phyloP scores from a whole-genome alignment of 805 yeast species.

The Tetrapisispora fleetii region DNA sequence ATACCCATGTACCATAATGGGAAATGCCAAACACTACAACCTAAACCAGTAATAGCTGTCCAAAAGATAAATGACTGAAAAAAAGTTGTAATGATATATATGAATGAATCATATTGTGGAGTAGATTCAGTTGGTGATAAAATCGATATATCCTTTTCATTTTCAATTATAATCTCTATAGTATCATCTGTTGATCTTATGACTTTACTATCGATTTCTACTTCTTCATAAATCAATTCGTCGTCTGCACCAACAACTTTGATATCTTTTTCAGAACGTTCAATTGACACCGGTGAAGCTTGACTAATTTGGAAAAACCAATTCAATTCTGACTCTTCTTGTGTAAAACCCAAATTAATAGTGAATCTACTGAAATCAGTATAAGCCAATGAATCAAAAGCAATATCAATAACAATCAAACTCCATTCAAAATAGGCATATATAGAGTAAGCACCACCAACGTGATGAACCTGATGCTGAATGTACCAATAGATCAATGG shows the following conservation, averaged over 20 bases:
- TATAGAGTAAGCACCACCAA: conserved; percentile 90
- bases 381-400: conserved; percentile 73
- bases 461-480: conserved; percentile 80
- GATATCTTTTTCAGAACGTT: not conserved
- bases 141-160: conserved; percentile 13
- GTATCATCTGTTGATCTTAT: conserved; percentile 10
- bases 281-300: not conserved
- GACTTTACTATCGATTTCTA: not conserved
- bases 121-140: conserved; percentile 6
- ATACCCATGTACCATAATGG: conserved; percentile 98
- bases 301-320: conserved; percentile 10
- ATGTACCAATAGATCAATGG: conserved; percentile 85
- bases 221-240: not conserved
- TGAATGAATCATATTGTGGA: conserved; percentile 16
- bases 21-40: conserved; percentile 89
- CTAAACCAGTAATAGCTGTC: conserved; percentile 73
- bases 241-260: conserved; percentile 4
- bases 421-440: conserved; percentile 96
- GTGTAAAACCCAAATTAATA: conserved; percentile 26
- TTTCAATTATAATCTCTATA: conserved; percentile 16
- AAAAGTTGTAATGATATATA: conserved; percentile 30
- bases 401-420: conserved; percentile 70
- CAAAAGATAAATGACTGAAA: conserved; percentile 73
- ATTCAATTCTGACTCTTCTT: conserved; percentile 13
- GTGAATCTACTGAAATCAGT: conserved; percentile 59